Conservation (phyloP, 2,329 filamentous ascomycete species). For the Harringtonia lauricola region DNA sequence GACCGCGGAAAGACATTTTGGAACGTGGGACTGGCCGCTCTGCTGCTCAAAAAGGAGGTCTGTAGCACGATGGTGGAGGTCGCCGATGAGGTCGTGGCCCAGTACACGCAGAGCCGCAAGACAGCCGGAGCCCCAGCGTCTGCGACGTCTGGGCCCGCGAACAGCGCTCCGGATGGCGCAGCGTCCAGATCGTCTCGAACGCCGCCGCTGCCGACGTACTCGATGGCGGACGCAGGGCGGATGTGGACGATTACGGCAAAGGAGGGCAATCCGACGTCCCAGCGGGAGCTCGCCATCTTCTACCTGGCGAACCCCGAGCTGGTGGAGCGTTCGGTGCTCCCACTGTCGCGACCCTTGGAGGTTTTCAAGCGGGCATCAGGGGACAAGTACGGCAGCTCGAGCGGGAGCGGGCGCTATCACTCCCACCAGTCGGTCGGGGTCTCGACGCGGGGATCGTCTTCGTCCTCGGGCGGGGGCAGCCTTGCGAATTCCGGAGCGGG, state of each 20-base stretch:
- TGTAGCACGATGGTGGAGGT: constrained; percentile 67
- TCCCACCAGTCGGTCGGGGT: not conserved
- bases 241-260: constrained; percentile 93
- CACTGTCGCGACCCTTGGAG: constrained; percentile 72
- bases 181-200: not conserved
- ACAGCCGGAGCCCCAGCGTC: constrained; percentile 9
- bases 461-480: constrained; percentile 10
- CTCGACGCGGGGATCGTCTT: constrained; percentile 5
- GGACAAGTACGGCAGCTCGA: constrained; percentile 41
- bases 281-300: constrained; percentile 85
- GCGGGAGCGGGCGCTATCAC: constrained; percentile 14
- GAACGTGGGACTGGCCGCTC: constrained; percentile 77
- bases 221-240: constrained; percentile 67
- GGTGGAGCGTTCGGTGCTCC: constrained; percentile 67
- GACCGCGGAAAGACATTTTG: constrained; percentile 72
- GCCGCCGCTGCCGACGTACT: constrained; percentile 46
- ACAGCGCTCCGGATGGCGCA: not conserved
- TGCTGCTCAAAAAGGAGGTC: constrained; percentile 80
- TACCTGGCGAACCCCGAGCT: constrained; percentile 88
- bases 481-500: not conserved
- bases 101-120: constrained; percentile 43
- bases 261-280: constrained; percentile 78
- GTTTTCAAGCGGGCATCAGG: constrained; percentile 86
- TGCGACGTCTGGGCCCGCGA: not conserved
- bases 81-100: constrained; percentile 43